These are phyloP conservation scores for Phaeosphaeria sp. DNA, from an alignment of 2,329 filamentous ascomycete species.

Conservation along the genomic window DNA sequence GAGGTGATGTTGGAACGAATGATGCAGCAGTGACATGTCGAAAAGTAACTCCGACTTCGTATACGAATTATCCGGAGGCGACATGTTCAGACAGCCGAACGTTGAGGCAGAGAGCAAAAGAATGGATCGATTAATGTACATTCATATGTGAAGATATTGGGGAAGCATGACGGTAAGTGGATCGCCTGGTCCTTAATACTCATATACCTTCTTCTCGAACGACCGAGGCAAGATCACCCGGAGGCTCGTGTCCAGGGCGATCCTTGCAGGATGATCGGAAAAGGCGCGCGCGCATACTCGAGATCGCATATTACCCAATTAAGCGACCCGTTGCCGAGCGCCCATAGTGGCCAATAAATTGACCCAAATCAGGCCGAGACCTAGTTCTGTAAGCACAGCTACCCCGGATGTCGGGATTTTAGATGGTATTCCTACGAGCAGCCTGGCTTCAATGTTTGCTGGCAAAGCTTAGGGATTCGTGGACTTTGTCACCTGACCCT, in stretches of 20 bases:
- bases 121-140: conserved; percentile 28
- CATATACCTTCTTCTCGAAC: conserved; percentile 13
- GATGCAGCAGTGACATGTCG: conserved; percentile 1
- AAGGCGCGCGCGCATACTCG: conserved; percentile 18
- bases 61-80: conserved; percentile 23
- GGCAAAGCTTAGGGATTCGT: conserved; percentile 7
- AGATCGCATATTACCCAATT: conserved; percentile 42
- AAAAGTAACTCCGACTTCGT: conserved; percentile 8
- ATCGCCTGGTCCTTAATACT: conserved; percentile 12
- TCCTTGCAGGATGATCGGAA: conserved; percentile 32
- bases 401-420: conserved; percentile 27
- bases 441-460: conserved; percentile 11
- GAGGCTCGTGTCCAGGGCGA: conserved; percentile 22
- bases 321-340: conserved; percentile 35
- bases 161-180: conserved; percentile 9
- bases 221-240: conserved; percentile 12
- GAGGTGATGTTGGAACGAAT: conserved; percentile 1
- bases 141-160: conserved; percentile 26
- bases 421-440: conserved; percentile 5
- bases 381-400: conserved; percentile 41
- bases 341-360: conserved; percentile 35
- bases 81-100: conserved; percentile 7
- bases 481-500: conserved; percentile 34
- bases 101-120: conserved; percentile 14
- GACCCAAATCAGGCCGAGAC: conserved; percentile 39